Conservation (phyloP, 768 basidiomycete genomes). For the Leccinum subtestaceum region DNA sequence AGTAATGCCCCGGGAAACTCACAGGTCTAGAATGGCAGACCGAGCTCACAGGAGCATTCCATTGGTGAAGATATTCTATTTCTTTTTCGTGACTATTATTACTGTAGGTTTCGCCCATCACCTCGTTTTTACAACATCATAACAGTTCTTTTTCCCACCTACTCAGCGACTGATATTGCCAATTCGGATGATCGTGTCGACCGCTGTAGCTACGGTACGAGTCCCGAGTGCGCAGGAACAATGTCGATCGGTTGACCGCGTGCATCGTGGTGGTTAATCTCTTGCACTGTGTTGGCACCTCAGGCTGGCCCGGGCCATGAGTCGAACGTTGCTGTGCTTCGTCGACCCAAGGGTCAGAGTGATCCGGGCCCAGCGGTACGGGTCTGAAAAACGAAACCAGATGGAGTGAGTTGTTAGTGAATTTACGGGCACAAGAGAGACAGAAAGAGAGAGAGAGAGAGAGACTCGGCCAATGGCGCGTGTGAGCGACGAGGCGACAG, state of each 20-base stretch:
- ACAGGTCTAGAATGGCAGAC: background rate
- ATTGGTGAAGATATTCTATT: background rate
- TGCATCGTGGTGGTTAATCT: slow-evolving; percentile 31
- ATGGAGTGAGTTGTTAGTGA: slow-evolving; percentile 14
- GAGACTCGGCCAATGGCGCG: slow-evolving; percentile 8
- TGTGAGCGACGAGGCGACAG: slow-evolving; percentile 28
- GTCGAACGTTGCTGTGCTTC: background rate
- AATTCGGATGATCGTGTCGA: slow-evolving; percentile 4
- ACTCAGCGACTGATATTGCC: background rate
- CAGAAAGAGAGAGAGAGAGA: background rate
- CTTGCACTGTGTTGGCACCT: background rate
- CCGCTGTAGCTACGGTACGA: slow-evolving; percentile 5
- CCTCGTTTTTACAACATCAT: background rate
- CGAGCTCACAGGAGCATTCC: background rate
- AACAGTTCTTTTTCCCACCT: background rate
- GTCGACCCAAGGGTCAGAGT: slow-evolving; percentile 6
- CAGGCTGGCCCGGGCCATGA: background rate
- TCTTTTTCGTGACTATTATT: background rate
- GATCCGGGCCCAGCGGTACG: slow-evolving; percentile 11
- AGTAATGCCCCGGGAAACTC: background rate
- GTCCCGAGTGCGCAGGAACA: slow-evolving; percentile 7
- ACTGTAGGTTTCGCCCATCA: background rate
- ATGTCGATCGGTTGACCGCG: slow-evolving; percentile 16
- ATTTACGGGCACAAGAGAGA: background rate
- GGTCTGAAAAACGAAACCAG: background rate